A percentile compares a stretch with the other conserved stretches of the same genome.
These are phyloP conservation scores for Gaeumannomyces tritici DNA, from an alignment of 2,329 filamentous ascomycete species.

Conservation along the genomic window DNA sequence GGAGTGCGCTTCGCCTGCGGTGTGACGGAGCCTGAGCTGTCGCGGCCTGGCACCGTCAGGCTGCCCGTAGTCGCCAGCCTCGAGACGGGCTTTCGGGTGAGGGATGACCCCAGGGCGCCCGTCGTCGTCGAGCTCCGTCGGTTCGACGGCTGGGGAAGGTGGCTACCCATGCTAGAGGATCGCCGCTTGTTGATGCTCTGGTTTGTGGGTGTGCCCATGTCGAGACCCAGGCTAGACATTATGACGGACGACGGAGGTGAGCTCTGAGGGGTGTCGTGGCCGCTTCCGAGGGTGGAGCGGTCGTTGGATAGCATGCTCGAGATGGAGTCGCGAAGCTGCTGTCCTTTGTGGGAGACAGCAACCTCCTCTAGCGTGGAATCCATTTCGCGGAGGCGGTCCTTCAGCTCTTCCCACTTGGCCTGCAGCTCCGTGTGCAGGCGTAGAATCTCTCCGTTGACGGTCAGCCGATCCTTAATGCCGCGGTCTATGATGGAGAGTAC, in stretches of 20 bases:
- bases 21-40: constrained; percentile 33
- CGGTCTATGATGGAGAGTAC: constrained; percentile 90
- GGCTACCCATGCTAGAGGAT: constrained; percentile 35
- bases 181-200: constrained; percentile 28
- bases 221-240: constrained; percentile 45
- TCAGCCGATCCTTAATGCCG: constrained; percentile 89
- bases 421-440: constrained; percentile 79
- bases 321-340: constrained; percentile 82
- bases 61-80: constrained; percentile 34
- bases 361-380: constrained; percentile 68
- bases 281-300: constrained; percentile 59
- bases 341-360: constrained; percentile 49
- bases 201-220: constrained; percentile 32
- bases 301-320: constrained; percentile 86
- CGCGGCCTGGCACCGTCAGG: constrained; percentile 20
- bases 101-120: constrained; percentile 22
- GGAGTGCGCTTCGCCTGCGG: constrained; percentile 31
- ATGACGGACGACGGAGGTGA: constrained; percentile 53
- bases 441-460: constrained; percentile 91
- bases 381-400: constrained; percentile 67
- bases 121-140: constrained; percentile 34
- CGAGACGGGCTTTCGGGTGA: constrained; percentile 30
- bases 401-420: constrained; percentile 68
- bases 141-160: constrained; percentile 32
- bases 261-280: constrained; percentile 61